phyloP scores from a whole-genome alignment of 441 rosid genomes.

The Brassica hybrid region DNA sequence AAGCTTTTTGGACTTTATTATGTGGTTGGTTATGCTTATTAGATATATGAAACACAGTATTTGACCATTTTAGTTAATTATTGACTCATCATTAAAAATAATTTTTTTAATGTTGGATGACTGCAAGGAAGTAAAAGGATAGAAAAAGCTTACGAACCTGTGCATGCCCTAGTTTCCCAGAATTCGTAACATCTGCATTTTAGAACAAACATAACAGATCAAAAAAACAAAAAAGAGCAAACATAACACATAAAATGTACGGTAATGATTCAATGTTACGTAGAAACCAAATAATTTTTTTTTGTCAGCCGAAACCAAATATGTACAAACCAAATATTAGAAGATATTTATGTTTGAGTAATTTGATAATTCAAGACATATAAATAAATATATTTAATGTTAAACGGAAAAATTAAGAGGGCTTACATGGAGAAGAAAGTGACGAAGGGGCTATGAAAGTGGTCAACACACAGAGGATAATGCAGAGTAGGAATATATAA shows the following conservation, averaged over 20 bases:
- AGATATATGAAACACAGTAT: neutral
- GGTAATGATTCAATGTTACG: too few relatives aligned
- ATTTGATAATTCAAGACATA: neutral
- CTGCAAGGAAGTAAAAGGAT: neutral
- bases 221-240: too few relatives aligned
- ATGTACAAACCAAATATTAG: too few relatives aligned
- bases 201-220: too few relatives aligned
- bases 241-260: too few relatives aligned
- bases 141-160: slow-evolving; percentile 36
- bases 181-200: too few relatives aligned
- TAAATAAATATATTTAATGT: neutral
- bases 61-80: neutral
- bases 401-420: neutral
- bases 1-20: neutral
- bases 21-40: neutral
- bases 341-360: too few relatives aligned
- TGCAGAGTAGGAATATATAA: slow-evolving; percentile 35
- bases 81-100: neutral
- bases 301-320: too few relatives aligned
- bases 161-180: neutral
- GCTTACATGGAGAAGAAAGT: slow-evolving; percentile 42
- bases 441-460: slow-evolving; percentile 32
- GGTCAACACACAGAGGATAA: slow-evolving; percentile 27
- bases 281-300: too few relatives aligned
- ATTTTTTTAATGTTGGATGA: neutral